These are phyloP conservation scores for Plantago ovata DNA, from an alignment of 257 asterid species.

Conservation along the genomic window DNA sequence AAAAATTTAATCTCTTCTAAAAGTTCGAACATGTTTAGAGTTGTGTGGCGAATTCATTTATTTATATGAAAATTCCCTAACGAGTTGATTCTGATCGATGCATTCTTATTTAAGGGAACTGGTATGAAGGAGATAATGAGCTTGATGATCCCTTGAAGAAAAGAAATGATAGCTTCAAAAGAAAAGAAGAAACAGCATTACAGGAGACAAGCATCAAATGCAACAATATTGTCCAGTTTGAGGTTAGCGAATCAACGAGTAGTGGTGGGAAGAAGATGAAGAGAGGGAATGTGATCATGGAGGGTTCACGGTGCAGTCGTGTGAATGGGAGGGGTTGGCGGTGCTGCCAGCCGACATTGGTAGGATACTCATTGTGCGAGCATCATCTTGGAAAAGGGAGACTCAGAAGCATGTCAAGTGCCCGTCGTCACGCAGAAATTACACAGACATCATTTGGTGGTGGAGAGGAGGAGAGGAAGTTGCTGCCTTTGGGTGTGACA, in stretches of 20 bases:
- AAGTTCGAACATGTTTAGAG: no score
- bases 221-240: slow-evolving; percentile 11
- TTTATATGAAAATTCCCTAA: no score
- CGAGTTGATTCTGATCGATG: no score
- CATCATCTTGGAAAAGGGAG: slow-evolving; percentile 81
- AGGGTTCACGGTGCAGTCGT: slow-evolving; percentile 81
- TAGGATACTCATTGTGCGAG: slow-evolving; percentile 70
- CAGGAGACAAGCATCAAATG: slow-evolving; percentile 62
- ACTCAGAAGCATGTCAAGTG: slow-evolving; percentile 36
- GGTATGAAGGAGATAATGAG: slow-evolving; percentile 32
- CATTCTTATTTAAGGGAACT: no score
- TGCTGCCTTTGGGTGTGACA: slow-evolving; percentile 6
- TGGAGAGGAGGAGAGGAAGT: background rate
- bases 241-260: background rate
- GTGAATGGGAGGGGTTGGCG: slow-evolving; percentile 86
- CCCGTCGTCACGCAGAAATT: slow-evolving; percentile 17
- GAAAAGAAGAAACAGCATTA: slow-evolving; percentile 37
- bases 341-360: slow-evolving; percentile 65
- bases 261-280: slow-evolving; percentile 28
- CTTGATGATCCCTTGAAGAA: slow-evolving; percentile 46
- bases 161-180: slow-evolving; percentile 36
- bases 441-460: background rate
- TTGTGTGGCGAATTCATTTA: no score
- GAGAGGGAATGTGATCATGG: slow-evolving; percentile 55
- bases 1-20: no score